Evolutionary conservation across 192 early-diverging fungal species (phyloP).

Genomic region (Chytriomyces confervae): DNA sequence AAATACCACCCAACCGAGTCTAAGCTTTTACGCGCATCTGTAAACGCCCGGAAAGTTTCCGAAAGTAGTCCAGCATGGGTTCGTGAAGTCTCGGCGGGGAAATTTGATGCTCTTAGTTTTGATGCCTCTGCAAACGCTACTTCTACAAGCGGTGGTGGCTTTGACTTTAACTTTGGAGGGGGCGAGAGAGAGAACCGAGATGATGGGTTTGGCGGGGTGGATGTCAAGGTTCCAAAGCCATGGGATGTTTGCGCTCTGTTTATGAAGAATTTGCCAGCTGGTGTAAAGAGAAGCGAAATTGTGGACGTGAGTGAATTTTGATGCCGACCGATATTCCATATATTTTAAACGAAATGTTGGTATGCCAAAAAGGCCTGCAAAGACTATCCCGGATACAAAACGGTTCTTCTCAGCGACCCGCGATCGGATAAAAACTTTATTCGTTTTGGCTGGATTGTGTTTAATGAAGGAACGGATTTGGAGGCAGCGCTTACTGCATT

Average conservation of each 20-base stretch:
- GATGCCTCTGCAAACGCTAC: constrained; percentile 48
- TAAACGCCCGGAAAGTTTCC: constrained; percentile 57
- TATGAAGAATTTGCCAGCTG: constrained; percentile 81
- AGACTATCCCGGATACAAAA: constrained; percentile 79
- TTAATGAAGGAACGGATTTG: constrained; percentile 83
- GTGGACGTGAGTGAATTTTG: constrained; percentile 58
- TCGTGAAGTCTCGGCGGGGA: constrained; percentile 70
- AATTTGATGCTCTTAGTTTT: constrained; percentile 65
- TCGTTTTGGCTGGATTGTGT: constrained; percentile 92
- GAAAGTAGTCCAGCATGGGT: constrained; percentile 66
- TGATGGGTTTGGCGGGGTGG: constrained; percentile 21
- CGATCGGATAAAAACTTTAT: constrained; percentile 80
- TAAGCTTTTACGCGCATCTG: constrained; percentile 54
- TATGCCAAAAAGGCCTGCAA: constrained; percentile 58
- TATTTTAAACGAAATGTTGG: not conserved
- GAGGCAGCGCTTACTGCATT: constrained; percentile 67
- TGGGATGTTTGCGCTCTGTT: constrained; percentile 63
- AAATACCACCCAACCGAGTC: constrained; percentile 86
- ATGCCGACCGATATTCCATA: not conserved
- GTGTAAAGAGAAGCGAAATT: constrained; percentile 65
- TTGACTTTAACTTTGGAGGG: too few relatives aligned
- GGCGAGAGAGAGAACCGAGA: not conserved
- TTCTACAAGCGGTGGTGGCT: constrained; percentile 28
- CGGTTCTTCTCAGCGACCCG: constrained; percentile 86
- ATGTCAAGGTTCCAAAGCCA: constrained; percentile 27